Base-by-base conservation (phyloP, 1,284 basidiomycete species). In the Tilletiopsis washingtonensis region DNA sequence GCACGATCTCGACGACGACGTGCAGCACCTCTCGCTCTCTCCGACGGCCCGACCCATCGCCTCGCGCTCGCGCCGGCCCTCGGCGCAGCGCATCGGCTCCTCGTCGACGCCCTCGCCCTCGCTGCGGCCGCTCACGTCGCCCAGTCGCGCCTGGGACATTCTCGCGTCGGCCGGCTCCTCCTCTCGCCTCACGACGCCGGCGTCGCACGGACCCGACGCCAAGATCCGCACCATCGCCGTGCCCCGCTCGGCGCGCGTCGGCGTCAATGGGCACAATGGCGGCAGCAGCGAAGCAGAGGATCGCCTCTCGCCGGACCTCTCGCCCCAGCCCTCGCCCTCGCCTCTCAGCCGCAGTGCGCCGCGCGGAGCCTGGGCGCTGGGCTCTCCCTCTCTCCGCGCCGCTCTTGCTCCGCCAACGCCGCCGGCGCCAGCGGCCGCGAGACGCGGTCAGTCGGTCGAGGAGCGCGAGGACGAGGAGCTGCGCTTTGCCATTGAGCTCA, bases 91-190 rank as follows among this genome's bases (percentile, higher is more conserved):
- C 40, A 6, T 45, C 48, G 9, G 21, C 43, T 17, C 61, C 56
- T 11, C 24, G 12, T 34, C 32, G 32, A 11, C 32, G 32, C 17
- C 32, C 3, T 44, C 57, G 21, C 46, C 57, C 1, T 58, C 54
- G 9, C 53, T 56, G 1, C 56, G 54, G 5, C 60, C 64, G 4
- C 34, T 37, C 6, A 50, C 62, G 15, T 34, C 57, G 27, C 54
- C 64, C 1, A 57, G 61, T 2, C 58, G 69, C 12, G 69, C 65
- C 5, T 68, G 65, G 67, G 61, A 65, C 26, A 71, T 69, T 36
- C 40, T 69, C n/a, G 47, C 51, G 9, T 49, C 54, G 23, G 64
- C 64, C 0, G 60, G 57, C 2, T 27, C 42, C 12, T 44, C 37
- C n/a, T 20, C 47, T 14, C 27, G 45, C 34, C 36, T 45, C n/a